Evolutionary conservation across 1,139 yeast species (phyloP), one percentile per base, ranked within the genome.

Genomic region (Blastobotrys indianensis): DNA sequence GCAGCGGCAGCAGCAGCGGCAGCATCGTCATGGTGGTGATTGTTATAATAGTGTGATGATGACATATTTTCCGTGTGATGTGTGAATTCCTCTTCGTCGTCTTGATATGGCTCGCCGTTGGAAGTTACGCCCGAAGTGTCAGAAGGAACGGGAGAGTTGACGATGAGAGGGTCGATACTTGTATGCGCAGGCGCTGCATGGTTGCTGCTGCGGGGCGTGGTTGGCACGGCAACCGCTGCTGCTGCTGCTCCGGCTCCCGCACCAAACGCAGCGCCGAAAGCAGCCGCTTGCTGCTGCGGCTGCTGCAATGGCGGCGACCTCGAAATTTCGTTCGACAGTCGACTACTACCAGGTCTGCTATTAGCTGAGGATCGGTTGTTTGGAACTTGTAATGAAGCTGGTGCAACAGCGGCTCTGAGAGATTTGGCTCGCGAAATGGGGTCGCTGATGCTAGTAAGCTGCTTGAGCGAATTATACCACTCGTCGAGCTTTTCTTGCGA

Each of bases 381-480:
- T 7, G 25, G 25, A 20, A 20, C 25, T 20, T 20, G 25, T 7
- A 20, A 20, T 7, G 25, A n/a, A n/a, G n/a, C n/a, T n/a, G n/a
- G n/a, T n/a, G n/a, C n/a, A n/a, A n/a, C n/a, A n/a, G n/a, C n/a
- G n/a, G n/a, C 28, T 9, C 41, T 29, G 17, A 45, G 36, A 6
- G 39, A 30, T 68, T 55, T 55, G 6, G 73, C 63, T 51, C 87
- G 69, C 10, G 80, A 70, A 7, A 75, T 64, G 2, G 86, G 82
- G 4, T 76, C 73, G 13, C 79, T 70, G 55, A 82, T 69, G 32
- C 70, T 66, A 7, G 87, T 84, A 58, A 87, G 70, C 37, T 72
- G 72, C 58, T 80, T 80, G 53, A 90, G 73, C 61, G 85, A 94
- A 53, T 77, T 76, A 64, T 77, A 86, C 98, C 98, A 92, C 25